phyloP scores from a whole-genome alignment of 257 asterid species.

The Solanum bukasovii region DNA sequence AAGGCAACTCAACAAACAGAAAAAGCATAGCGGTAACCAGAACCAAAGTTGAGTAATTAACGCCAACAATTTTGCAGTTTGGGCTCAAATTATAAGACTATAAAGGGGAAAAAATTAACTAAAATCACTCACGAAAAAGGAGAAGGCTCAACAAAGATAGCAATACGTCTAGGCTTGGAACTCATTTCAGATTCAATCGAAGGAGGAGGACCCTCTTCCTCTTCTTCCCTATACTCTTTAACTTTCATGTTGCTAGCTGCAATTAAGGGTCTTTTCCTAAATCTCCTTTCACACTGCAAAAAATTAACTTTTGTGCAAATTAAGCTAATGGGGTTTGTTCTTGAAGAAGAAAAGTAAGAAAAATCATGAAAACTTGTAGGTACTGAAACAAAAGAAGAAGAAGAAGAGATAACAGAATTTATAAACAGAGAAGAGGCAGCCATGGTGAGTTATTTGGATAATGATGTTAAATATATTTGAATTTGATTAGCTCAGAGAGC shows the following conservation, averaged over 20 bases:
- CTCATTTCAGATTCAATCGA: slow-evolving; percentile 44
- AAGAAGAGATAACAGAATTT: slow-evolving; percentile 22
- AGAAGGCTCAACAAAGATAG: slow-evolving; percentile 96
- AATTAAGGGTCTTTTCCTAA: slow-evolving; percentile 13
- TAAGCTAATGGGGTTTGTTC: slow-evolving; percentile 25
- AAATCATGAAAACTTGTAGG: background rate
- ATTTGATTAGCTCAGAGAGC: background rate
- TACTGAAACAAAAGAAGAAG: slow-evolving; percentile 2
- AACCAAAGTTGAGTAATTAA: background rate
- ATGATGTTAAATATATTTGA: slow-evolving; percentile 9
- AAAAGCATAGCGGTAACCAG: background rate
- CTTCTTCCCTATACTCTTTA: slow-evolving; percentile 38
- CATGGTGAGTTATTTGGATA: slow-evolving; percentile 3
- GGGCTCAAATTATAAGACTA: background rate
- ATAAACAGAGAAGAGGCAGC: slow-evolving; percentile 44
- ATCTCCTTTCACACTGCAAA: slow-evolving; percentile 8
- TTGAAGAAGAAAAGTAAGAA: slow-evolving; percentile 22
- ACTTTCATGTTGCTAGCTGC: slow-evolving; percentile 39
- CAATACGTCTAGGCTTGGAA: slow-evolving; percentile 80
- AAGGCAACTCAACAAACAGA: background rate
- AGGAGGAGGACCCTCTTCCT: slow-evolving; percentile 52
- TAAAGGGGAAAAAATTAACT: background rate
- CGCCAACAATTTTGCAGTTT: background rate
- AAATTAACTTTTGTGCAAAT: slow-evolving; percentile 19
- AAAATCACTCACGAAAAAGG: slow-evolving; percentile 87